phyloP scores from a whole-genome alignment of 306 rosid species.

The Quercus wislizeni region DNA sequence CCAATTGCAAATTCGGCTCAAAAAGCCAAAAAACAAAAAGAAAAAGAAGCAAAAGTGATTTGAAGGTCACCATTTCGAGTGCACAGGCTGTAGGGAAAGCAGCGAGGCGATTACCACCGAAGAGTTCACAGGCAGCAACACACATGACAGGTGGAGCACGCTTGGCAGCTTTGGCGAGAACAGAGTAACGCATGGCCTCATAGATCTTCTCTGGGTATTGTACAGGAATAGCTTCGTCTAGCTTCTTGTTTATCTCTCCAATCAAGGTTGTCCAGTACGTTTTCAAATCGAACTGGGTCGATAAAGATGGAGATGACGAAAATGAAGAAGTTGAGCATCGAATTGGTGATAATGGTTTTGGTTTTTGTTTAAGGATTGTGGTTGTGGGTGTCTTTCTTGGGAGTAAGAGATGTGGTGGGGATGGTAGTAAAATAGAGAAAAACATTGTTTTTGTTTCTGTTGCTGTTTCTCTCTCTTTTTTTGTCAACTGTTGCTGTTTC shows the following conservation, averaged over 20 bases:
- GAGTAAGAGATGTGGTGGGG: conserved; percentile 25
- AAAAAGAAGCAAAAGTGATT: neutral
- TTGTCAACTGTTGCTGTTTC: too few species aligned
- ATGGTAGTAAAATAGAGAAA: conserved; percentile 9
- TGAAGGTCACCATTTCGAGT: conserved; percentile 75
- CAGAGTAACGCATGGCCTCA: conserved; percentile 85
- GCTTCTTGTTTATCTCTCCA: conserved; percentile 69
- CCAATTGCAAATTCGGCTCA: neutral
- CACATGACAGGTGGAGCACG: conserved; percentile 97
- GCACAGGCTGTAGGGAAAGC: conserved; percentile 98
- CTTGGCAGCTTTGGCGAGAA: conserved; percentile 75
- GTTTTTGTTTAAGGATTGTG: neutral
- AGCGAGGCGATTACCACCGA: conserved; percentile 72
- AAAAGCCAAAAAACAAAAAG: neutral
- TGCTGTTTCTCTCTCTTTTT: too few species aligned
- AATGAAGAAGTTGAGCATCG: conserved; percentile 48
- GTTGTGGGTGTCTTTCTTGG: conserved; percentile 36
- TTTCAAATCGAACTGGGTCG: conserved; percentile 69
- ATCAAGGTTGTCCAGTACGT: conserved; percentile 70
- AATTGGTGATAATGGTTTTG: conserved; percentile 14
- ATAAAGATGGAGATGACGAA: conserved; percentile 6
- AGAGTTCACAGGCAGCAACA: conserved; percentile 81
- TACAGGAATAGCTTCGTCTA: conserved; percentile 72
- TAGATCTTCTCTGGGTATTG: conserved; percentile 74
- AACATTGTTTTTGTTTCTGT: neutral